These are phyloP conservation scores for Cyberlindnera lachancei DNA, from an alignment of 805 yeast genomes.

Conservation along the genomic window DNA sequence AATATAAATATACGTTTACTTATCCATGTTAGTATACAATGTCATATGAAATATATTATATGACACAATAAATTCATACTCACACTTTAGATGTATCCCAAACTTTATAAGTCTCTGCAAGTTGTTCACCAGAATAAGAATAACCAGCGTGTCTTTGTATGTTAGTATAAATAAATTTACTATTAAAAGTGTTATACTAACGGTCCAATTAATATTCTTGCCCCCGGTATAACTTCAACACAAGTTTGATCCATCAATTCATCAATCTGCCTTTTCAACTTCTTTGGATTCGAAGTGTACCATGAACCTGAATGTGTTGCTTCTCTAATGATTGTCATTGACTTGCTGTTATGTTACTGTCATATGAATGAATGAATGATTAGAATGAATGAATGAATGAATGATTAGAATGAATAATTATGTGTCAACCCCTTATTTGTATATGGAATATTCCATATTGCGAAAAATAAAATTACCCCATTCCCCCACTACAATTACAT, in stretches of 20 bases:
- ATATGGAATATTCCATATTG: no score
- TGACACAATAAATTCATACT: conserved; percentile 4
- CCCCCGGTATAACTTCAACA: conserved; percentile 25
- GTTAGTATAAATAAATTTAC: conserved; percentile 1
- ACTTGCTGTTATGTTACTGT: no score
- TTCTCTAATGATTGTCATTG: conserved; percentile 10
- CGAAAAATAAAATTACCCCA: no score
- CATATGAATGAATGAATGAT: no score
- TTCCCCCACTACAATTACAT: neutral
- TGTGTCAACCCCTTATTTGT: no score
- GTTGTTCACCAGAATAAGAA: conserved; percentile 66
- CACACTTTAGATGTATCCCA: conserved; percentile 51
- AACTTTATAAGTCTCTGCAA: conserved; percentile 69
- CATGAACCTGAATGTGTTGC: conserved; percentile 84
- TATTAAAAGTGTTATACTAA: conserved; percentile 21
- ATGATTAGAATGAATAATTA: no score
- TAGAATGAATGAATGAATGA: no score
- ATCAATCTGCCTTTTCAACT: conserved; percentile 44
- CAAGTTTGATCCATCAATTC: conserved; percentile 35
- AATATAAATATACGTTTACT: conserved; percentile 64
- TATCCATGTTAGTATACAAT: neutral
- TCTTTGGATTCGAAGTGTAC: conserved; percentile 49
- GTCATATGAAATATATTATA: neutral
- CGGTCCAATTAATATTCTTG: conserved; percentile 53
- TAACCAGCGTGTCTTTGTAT: conserved; percentile 82